phyloP scores from a whole-genome alignment of 257 asterid species.

The Nicotiana undulata region DNA sequence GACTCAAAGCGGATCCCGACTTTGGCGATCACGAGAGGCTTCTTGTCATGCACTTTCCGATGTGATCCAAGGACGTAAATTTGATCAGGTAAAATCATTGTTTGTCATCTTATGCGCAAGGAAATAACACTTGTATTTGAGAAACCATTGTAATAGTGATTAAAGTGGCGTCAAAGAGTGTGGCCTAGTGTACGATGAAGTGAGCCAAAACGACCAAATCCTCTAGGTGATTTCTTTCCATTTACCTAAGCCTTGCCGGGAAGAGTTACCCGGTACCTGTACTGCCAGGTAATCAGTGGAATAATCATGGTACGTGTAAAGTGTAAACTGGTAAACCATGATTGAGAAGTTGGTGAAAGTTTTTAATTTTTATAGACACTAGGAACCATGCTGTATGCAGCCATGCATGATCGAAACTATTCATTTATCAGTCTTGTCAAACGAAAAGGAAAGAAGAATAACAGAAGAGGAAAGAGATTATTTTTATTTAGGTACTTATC shows the following conservation, averaged over 20 bases:
- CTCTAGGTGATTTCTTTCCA: too few species aligned
- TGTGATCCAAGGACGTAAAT: conserved; percentile 90
- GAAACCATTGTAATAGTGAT: not conserved
- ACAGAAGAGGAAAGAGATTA: not conserved
- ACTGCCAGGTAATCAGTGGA: too few species aligned
- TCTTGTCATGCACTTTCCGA: conserved; percentile 98
- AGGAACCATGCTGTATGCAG: too few species aligned
- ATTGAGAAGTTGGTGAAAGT: not conserved
- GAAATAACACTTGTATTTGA: not conserved
- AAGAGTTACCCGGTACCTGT: too few species aligned
- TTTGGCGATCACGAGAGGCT: conserved; percentile 98
- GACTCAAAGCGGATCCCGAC: conserved; percentile 90
- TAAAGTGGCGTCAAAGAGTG: not conserved
- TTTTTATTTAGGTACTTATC: not conserved
- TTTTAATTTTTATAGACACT: not conserved
- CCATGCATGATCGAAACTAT: not conserved
- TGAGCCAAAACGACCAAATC: too few species aligned
- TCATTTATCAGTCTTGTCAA: not conserved
- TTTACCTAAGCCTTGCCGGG: too few species aligned
- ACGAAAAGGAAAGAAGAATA: not conserved
- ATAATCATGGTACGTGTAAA: too few species aligned
- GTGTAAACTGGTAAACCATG: not conserved
- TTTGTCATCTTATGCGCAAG: conserved; percentile 1
- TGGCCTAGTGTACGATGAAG: too few species aligned
- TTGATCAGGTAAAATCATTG: conserved; percentile 56